Base-by-base conservation (phyloP, 2,329 filamentous ascomycete species). In the Aaosphaeria pasadenensis region DNA sequence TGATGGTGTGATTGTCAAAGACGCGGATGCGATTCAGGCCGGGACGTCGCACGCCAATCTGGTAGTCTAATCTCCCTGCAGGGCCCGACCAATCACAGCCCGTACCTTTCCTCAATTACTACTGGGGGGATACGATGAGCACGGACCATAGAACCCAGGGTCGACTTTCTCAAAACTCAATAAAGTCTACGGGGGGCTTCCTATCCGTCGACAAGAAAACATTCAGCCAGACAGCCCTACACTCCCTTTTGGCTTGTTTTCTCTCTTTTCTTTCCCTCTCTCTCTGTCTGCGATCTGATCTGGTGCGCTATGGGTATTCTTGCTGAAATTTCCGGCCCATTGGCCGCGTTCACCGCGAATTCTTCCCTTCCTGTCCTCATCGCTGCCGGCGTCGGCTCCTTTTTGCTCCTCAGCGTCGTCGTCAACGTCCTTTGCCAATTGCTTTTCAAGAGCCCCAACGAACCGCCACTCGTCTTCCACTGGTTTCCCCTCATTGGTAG, bases 371-470 rank as follows among this genome's bases (percentile, higher is more conserved):
- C 74, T 64, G 70, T 75, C 42, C 63, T 82, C 46, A 61, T 71
- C 46, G 64, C 67, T 33, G 60, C 76, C 42, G 75, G 65, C 44
- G 58, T 78, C 50, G 60, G 72, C 57, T 71, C 74, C 55, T 73
- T 83, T 63, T 58, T 83, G 55, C 69, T 73, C 30, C 59, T 82
- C 39, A 71, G 84, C 13, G 81, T 96, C 48, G 66, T 88, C 50
- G 64, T 91, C 75, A 96, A 97, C 71, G 85, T 97, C 56, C 64
- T 89, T 58, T 79, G 79, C 54, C 92, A 97, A 73, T 60, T 95
- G 48, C 75, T 96, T 53, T 84, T 90, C 76, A 88, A 83, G 74
- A 92, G 91, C 60, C 82, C 87, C 44, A 88, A 91, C 47, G 74
- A 78, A 55, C 78, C 78, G 13, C 83, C 83, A 0, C 60, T 85